Evolutionary conservation across 1,139 yeast genomes (phyloP), one percentile per base, ranked within the genome.

Genomic region (Yarrowia galli): DNA sequence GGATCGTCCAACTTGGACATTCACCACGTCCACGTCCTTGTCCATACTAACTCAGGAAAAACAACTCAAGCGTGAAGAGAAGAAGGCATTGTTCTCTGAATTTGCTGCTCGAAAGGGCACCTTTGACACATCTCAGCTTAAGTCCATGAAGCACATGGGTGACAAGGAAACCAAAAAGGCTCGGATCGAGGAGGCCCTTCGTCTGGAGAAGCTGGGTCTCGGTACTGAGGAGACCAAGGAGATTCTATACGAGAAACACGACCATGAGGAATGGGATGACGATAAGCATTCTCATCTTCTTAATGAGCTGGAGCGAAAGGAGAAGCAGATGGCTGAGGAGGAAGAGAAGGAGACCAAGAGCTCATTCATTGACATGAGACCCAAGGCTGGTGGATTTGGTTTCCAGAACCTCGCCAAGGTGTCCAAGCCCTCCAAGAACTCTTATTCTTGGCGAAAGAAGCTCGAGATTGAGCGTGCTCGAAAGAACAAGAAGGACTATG

Each of bases 21-120:
- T 35, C 38, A 15, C 38, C 16, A 9, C 42, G 42, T 5, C 16
- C 9, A 38, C 2, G n/a, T n/a, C n/a, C n/a, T n/a, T n/a, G 43
- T 3, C 12, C 25, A 40, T 13, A 23, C 46, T 54, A 54, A 54
- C 61, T 3, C 48, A 54, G 61, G 97, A 92, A 70, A 96, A 90
- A 78, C 98, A 95, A 77, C 78, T 95, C 71, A 89, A 90, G 73
- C 84, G 97, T 76, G 97, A 93, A 76, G 98, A 95, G 79, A 91
- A 91, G 79, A 91, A 89, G 73, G 84, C 84, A 4, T 81, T 95
- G 69, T 81, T 95, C 58, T 88, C 88, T 69, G 93, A 92, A 75
- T 82, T 95, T 60, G 87, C 66, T 23, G 56, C 54, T 46, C 54
- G 96, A 1, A 86, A 88, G 71, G 73, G 79, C 16, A 73, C 72